phyloP scores from a whole-genome alignment of 148 eudicot species.

The Heliamphora exappendiculata region DNA sequence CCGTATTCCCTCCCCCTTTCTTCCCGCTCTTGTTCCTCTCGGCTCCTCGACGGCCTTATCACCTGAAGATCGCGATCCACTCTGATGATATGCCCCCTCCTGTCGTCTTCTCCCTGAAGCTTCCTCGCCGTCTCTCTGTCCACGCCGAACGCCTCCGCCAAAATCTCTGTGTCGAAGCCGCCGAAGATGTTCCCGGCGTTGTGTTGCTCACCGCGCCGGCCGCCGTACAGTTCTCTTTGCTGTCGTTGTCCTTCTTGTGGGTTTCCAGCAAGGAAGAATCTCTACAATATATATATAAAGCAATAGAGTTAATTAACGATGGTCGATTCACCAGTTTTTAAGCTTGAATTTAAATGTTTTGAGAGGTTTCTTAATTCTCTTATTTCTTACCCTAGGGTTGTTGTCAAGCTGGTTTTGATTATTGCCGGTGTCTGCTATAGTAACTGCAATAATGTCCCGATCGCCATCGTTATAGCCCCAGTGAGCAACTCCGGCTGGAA shows the following conservation, averaged over 20 bases:
- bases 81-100: slow-evolving; percentile 51
- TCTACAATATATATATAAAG: no score
- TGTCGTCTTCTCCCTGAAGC: slow-evolving; percentile 40
- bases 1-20: slow-evolving; percentile 5
- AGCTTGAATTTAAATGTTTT: not conserved
- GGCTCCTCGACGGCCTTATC: slow-evolving; percentile 34
- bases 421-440: slow-evolving; percentile 43
- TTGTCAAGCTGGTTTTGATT: slow-evolving; percentile 66
- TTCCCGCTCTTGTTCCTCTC: slow-evolving; percentile 1
- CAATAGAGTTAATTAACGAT: no score
- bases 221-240: not conserved
- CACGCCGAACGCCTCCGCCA: slow-evolving; percentile 50
- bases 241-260: slow-evolving; percentile 33
- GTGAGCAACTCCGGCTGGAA: slow-evolving; percentile 62
- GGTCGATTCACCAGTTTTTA: no score
- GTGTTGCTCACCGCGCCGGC: not conserved
- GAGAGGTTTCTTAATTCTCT: no score
- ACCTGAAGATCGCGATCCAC: slow-evolving; percentile 45
- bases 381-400: slow-evolving; percentile 50
- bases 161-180: slow-evolving; percentile 27
- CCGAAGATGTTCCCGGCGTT: slow-evolving; percentile 43
- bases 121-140: slow-evolving; percentile 37
- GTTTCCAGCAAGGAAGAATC: slow-evolving; percentile 69
- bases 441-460: slow-evolving; percentile 35
- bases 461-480: slow-evolving; percentile 78